phyloP scores from a whole-genome alignment of 1,284 basidiomycete genomes.

The Cryptococcus neoformans region DNA sequence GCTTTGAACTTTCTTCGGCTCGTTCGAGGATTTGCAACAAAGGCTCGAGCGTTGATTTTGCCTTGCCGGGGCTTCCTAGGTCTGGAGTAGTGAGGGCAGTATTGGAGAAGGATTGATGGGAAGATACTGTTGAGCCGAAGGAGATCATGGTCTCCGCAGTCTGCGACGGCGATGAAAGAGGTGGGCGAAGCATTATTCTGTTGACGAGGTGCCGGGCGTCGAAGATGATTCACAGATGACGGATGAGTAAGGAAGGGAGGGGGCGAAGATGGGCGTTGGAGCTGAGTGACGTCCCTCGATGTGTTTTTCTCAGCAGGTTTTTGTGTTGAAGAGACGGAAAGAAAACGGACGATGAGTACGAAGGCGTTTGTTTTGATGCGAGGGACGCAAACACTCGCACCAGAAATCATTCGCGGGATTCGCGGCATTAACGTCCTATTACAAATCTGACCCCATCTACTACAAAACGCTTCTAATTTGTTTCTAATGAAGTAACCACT shows the following conservation, averaged over 20 bases:
- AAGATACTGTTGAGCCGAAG: slow-evolving; percentile 16
- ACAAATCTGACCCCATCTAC: too few species aligned
- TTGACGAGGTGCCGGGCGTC: background rate
- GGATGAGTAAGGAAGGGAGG: background rate
- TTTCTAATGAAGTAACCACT: too few species aligned
- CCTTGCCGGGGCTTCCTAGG: slow-evolving; percentile 12
- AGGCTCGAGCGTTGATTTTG: slow-evolving; percentile 12
- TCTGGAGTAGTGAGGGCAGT: slow-evolving; percentile 33
- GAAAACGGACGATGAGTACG: too few species aligned
- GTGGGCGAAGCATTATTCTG: background rate
- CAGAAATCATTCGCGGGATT: too few species aligned
- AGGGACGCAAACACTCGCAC: too few species aligned
- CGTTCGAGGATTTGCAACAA: slow-evolving; percentile 20
- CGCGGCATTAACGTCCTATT: too few species aligned
- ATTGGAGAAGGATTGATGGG: slow-evolving; percentile 9
- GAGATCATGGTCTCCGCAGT: slow-evolving; percentile 21
- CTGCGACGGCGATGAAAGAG: slow-evolving; percentile 9
- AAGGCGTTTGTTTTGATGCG: too few species aligned
- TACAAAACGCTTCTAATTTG: too few species aligned
- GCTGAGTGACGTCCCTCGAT: too few species aligned
- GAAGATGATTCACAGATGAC: background rate
- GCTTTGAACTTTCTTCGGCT: slow-evolving; percentile 1
- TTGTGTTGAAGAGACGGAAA: too few species aligned
- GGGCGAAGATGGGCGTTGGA: too few species aligned
- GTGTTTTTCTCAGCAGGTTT: too few species aligned